A percentile compares a stretch with the other conserved stretches of the same genome.
These are phyloP conservation scores for Yamadazyma taylorii DNA, from an alignment of 1,139 yeast genomes.

Conservation along the genomic window DNA sequence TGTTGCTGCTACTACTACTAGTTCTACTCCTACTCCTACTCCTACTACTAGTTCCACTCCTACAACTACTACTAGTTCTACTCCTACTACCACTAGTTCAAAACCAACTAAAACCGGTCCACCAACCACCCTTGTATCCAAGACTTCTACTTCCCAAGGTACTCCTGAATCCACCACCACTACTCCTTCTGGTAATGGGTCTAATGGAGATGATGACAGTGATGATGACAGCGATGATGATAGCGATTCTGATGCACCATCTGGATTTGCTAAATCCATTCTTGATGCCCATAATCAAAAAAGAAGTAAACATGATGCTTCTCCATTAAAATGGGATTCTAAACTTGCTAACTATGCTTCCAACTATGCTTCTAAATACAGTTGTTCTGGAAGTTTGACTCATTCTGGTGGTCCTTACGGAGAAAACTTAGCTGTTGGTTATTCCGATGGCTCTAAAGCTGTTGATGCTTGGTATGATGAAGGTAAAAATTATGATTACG, in stretches of 20 bases:
- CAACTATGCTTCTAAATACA: constrained; percentile 60
- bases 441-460: constrained; percentile 51
- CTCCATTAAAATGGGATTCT: constrained; percentile 60
- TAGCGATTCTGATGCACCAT: constrained; percentile 3
- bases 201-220: constrained; percentile 8
- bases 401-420: constrained; percentile 84
- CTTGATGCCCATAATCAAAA: constrained; percentile 65
- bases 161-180: constrained; percentile 16
- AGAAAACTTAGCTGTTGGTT: constrained; percentile 84
- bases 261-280: constrained; percentile 35
- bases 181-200: constrained; percentile 8
- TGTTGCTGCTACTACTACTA: constrained; percentile 5
- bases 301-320: constrained; percentile 67
- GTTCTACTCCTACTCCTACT: constrained; percentile 3
- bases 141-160: neutral
- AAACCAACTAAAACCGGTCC: constrained; percentile 1
- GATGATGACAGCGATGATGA: neutral
- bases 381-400: constrained; percentile 64
- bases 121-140: neutral
- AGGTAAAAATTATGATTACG: constrained; percentile 56
- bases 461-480: constrained; percentile 86
- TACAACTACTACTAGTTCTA: constrained; percentile 7
- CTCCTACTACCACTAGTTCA: constrained; percentile 5
- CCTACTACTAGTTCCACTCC: constrained; percentile 6
- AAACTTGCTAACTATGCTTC: constrained; percentile 66